A percentile compares a stretch with the other conserved stretches of the same genome.
Conservation (phyloP, 1,284 basidiomycete genomes). For the Ceratobasidium sp. region DNA sequence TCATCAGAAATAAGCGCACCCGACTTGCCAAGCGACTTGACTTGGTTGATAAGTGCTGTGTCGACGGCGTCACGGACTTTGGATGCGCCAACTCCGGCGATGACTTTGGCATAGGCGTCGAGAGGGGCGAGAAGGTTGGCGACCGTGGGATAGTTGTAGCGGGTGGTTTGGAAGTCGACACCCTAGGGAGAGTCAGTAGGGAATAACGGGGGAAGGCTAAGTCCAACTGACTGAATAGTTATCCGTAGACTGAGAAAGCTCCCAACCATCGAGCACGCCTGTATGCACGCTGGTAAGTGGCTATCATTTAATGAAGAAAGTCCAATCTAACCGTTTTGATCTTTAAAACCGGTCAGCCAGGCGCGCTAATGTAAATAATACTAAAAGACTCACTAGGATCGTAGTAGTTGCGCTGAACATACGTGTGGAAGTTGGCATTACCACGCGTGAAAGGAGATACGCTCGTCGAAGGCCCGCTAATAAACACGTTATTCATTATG, state of each 20-base stretch:
- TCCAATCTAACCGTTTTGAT: conserved; percentile 8
- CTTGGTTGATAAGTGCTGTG: conserved; percentile 53
- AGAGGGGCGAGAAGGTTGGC: conserved; percentile 52
- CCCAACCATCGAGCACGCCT: conserved; percentile 53
- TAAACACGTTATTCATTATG: conserved; percentile 56
- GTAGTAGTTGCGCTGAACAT: conserved; percentile 52
- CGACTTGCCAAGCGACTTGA: conserved; percentile 54
- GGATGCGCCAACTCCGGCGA: conserved; percentile 54
- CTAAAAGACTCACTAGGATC: conserved; percentile 49
- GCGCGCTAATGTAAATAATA: neutral
- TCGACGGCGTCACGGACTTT: conserved; percentile 55
- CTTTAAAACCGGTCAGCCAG: neutral
- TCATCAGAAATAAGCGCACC: conserved; percentile 54
- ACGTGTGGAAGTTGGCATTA: conserved; percentile 56
- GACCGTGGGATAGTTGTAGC: conserved; percentile 55
- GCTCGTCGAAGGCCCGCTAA: conserved; percentile 52
- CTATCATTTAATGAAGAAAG: neutral
- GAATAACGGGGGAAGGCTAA: neutral
- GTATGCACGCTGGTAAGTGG: conserved; percentile 42
- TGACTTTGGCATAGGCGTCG: conserved; percentile 53
- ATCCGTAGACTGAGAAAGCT: conserved; percentile 51
- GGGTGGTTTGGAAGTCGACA: conserved; percentile 53
- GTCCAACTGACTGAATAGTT: conserved; percentile 51
- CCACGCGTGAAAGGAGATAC: conserved; percentile 52
- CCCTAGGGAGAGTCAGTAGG: conserved; percentile 31